Percentiles rank a stretch among this genome's conserved stretches.
Conservation (phyloP, 441 rosid genomes). For the Francoa sonchifolia region DNA sequence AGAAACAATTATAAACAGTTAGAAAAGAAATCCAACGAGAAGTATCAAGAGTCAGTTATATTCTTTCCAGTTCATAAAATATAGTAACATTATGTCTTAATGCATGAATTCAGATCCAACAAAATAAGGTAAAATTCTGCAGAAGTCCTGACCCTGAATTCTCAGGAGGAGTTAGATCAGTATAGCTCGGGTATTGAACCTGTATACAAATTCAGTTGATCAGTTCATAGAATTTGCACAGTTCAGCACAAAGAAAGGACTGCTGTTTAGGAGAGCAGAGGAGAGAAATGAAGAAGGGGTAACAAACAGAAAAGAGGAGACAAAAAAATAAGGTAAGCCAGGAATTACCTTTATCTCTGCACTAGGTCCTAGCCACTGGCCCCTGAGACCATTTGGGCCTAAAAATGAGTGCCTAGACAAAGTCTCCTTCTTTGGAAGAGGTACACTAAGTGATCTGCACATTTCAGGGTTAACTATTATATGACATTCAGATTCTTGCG, state of each 20-base stretch:
- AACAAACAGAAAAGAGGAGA: background rate
- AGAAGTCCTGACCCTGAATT: constrained; percentile 30
- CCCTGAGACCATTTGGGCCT: constrained; percentile 80
- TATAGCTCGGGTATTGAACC: constrained; percentile 84
- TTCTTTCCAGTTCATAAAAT: too few relatives aligned
- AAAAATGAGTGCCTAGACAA: constrained; percentile 85
- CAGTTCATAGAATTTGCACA: constrained; percentile 8
- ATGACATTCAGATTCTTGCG: background rate
- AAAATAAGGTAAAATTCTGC: too few relatives aligned
- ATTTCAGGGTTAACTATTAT: constrained; percentile 9
- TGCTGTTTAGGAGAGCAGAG: background rate
- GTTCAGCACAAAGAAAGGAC: constrained; percentile 6
- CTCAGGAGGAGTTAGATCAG: constrained; percentile 36
- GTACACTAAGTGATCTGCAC: constrained; percentile 60
- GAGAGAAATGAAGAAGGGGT: too few relatives aligned
- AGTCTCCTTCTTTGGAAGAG: constrained; percentile 76
- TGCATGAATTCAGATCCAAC: too few relatives aligned
- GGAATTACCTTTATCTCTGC: constrained; percentile 50
- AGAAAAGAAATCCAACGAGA: constrained; percentile 11
- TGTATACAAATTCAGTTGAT: constrained; percentile 21
- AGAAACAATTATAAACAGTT: constrained; percentile 17
- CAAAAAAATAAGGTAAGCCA: background rate
- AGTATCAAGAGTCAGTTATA: background rate
- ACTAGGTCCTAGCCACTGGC: constrained; percentile 79
- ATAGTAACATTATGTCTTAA: too few relatives aligned